Base-by-base conservation (phyloP, 352 stramenopile genomes). In the Phytopythium vexans region DNA sequence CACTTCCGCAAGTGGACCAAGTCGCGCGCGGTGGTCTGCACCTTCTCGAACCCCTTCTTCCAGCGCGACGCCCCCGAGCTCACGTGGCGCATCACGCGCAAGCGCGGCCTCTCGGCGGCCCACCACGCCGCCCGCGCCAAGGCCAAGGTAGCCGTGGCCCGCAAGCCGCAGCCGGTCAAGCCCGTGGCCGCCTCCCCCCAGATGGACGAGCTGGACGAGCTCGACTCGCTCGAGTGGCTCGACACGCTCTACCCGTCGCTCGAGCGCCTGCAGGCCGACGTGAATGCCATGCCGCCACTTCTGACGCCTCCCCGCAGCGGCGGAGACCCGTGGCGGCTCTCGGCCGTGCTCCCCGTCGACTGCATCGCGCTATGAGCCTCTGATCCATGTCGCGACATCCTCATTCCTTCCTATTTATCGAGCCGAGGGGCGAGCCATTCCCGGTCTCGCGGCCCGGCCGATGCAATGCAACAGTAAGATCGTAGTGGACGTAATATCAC, bases 1-100 rank as follows among this genome's bases (percentile, higher is more conserved):
- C 78, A 77, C 52, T 97, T 97, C 66, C 70, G 79, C 62, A 90
- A 91, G 58, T 88, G 77, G 77, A 88, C 77, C 62, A 88, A 88
- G 60, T 85, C 72, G n/a, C 67, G 68, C 46, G 72, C 72, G 16
- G 66, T 77, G 16, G 74, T 88, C 8, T 93, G 80, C 74, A 90
- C 82, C 12, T 93, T 90, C 60, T 86, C 68, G 21, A 92, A 90
- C 62, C 58, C 65, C 16, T 84, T 76, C 56, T 89, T 88, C 49
- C 58, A 73, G 52, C 72, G 79, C 14, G 77, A 87, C 60, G 52
- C 85, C 36, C 77, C 79, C 6, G 72, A 78, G 14, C 63, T 87
- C 21, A 79, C 68, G 5, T 83, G 75, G 74, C 54, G 71, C 43
- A 89, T 89, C 49, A 86, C 72, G 15, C 78, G 78, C 41, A 89